A percentile compares a stretch with the other conserved stretches of the same genome.
Evolutionary conservation across 139 green algal species (phyloP).

Genomic region (Bryopsis sp.): DNA sequence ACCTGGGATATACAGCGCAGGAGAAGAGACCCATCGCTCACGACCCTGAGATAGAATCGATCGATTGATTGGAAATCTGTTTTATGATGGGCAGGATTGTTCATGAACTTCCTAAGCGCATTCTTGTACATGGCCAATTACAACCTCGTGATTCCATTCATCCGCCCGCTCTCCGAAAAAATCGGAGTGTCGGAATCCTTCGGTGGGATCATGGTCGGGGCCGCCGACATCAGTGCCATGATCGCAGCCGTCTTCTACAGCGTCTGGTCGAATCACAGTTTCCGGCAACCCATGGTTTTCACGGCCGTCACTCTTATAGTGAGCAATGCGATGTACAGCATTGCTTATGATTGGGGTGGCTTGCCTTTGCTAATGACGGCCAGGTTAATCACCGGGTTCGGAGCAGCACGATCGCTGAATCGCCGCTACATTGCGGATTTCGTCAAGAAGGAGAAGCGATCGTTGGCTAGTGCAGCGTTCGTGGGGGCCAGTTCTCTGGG

Average conservation of each 20-base stretch:
- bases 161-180: constrained; percentile 18
- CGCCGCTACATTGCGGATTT: constrained; percentile 50
- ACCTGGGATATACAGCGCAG: no score
- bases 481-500: constrained; percentile 37
- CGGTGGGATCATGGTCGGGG: constrained; percentile 23
- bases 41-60: no score
- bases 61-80: no score
- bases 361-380: constrained; percentile 34
- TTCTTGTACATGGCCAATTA: constrained; percentile 47
- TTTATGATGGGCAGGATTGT: constrained; percentile 23
- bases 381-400: constrained; percentile 36
- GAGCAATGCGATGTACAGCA: constrained; percentile 33
- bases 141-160: constrained; percentile 35
- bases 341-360: constrained; percentile 27
- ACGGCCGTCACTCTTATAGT: constrained; percentile 25
- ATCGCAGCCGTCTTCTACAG: constrained; percentile 29
- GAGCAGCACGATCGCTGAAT: constrained; percentile 34
- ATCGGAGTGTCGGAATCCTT: constrained; percentile 17
- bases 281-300: constrained; percentile 34
- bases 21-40: no score
- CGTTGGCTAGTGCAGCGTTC: constrained; percentile 36
- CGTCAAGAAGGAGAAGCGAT: constrained; percentile 26
- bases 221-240: constrained; percentile 24
- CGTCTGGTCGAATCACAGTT: constrained; percentile 41
- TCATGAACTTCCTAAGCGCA: constrained; percentile 30